Evolutionary conservation across 1,139 yeast genomes (phyloP).

Genomic region (Kluyveromyces sp.): DNA sequence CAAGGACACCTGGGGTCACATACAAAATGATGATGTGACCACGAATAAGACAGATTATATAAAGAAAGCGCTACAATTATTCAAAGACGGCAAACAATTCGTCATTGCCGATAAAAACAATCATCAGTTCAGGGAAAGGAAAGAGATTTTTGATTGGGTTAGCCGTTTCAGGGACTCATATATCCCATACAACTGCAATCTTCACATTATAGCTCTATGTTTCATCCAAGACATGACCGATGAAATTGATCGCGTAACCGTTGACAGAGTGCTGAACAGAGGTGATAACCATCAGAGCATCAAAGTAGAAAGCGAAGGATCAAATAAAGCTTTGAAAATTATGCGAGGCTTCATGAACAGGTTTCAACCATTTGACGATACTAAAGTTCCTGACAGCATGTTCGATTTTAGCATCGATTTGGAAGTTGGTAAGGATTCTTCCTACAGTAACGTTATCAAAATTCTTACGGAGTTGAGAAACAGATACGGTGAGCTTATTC

Average conservation of each 20-base stretch:
- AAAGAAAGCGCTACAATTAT: slow-evolving; percentile 40
- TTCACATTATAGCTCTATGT: slow-evolving; percentile 59
- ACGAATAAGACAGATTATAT: slow-evolving; percentile 48
- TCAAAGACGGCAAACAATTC: slow-evolving; percentile 36
- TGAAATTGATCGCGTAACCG: slow-evolving; percentile 41
- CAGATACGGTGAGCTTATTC: slow-evolving; percentile 44
- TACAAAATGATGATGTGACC: slow-evolving; percentile 78
- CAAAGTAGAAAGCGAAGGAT: slow-evolving; percentile 43
- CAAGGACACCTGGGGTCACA: slow-evolving; percentile 57
- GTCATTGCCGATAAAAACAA: slow-evolving; percentile 83
- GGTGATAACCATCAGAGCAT: slow-evolving; percentile 93
- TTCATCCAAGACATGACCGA: slow-evolving; percentile 41
- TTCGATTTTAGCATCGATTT: slow-evolving; percentile 64
- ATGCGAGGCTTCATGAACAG: slow-evolving; percentile 69
- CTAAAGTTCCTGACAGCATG: slow-evolving; percentile 50
- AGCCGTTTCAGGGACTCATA: slow-evolving; percentile 35
- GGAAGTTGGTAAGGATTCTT: slow-evolving; percentile 41
- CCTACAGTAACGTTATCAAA: slow-evolving; percentile 44
- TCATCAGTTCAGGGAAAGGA: slow-evolving; percentile 63
- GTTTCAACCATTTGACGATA: slow-evolving; percentile 51
- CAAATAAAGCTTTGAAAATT: slow-evolving; percentile 46
- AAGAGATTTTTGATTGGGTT: slow-evolving; percentile 55
- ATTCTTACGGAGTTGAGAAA: slow-evolving; percentile 38
- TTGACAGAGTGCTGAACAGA: slow-evolving; percentile 52
- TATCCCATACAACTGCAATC: slow-evolving; percentile 34